phyloP scores from a whole-genome alignment of 2,329 filamentous ascomycete species.

The Ophiostoma sp. region DNA sequence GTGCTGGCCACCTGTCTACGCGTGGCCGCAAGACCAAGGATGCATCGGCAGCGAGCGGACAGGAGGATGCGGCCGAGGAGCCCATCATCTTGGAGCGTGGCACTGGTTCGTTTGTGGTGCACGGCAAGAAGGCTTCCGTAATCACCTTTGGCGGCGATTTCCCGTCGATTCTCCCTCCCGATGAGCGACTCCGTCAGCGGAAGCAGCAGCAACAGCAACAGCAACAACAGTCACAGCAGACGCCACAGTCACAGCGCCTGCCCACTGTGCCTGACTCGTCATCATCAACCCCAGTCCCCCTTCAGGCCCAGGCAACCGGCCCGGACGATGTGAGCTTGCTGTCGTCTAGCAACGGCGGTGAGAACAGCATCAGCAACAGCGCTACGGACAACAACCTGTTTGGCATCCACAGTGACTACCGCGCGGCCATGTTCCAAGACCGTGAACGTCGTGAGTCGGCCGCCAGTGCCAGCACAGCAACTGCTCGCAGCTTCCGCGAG shows the following conservation, averaged over 20 bases:
- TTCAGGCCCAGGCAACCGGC: conserved; percentile 13
- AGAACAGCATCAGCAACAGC: background rate
- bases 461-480: conserved; percentile 66
- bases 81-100: conserved; percentile 71
- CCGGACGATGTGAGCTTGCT: background rate
- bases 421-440: conserved; percentile 50
- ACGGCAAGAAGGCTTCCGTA: conserved; percentile 96
- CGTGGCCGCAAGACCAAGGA: conserved; percentile 78
- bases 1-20: conserved; percentile 65
- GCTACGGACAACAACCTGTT: background rate
- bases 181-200: conserved; percentile 68
- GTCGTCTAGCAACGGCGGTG: conserved; percentile 13
- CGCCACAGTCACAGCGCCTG: conserved; percentile 29
- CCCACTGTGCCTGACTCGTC: background rate
- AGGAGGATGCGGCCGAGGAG: conserved; percentile 44
- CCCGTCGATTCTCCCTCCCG: conserved; percentile 67
- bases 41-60: background rate
- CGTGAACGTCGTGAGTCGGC: conserved; percentile 60
- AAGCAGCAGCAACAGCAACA: conserved; percentile 46
- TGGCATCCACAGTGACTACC: conserved; percentile 45
- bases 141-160: conserved; percentile 96
- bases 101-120: conserved; percentile 88
- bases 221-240: conserved; percentile 30
- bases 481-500: conserved; percentile 64
- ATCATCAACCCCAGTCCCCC: conserved; percentile 39